phyloP scores from a whole-genome alignment of 1,284 basidiomycete genomes.

The Exobasidium cylindrosporum region DNA sequence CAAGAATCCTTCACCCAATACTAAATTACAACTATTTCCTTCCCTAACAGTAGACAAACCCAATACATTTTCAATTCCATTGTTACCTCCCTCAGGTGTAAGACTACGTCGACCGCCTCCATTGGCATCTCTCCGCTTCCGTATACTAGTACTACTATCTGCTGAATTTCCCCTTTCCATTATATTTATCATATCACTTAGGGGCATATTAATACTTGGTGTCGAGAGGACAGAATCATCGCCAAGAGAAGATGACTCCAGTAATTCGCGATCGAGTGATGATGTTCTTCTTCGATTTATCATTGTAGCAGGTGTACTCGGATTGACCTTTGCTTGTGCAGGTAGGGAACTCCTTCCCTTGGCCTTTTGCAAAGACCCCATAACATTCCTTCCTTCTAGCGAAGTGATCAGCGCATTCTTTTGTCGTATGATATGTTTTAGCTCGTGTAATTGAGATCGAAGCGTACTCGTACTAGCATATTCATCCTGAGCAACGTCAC shows the following conservation, averaged over 20 bases:
- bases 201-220: not conserved
- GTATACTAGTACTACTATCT: slow-evolving; percentile 12
- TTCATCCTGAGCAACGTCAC: not conserved
- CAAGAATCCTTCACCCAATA: slow-evolving; percentile 4
- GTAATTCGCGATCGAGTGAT: not conserved
- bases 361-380: not conserved
- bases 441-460: slow-evolving; percentile 21
- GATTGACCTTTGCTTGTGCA: not conserved
- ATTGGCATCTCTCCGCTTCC: slow-evolving; percentile 16
- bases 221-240: not conserved
- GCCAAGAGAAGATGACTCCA: not conserved
- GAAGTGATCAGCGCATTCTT: slow-evolving; percentile 22
- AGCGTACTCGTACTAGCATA: not conserved
- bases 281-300: not conserved
- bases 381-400: slow-evolving; percentile 12
- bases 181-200: not conserved
- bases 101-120: not conserved
- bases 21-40: not conserved
- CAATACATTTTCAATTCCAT: not conserved
- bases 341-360: not conserved
- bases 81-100: slow-evolving; percentile 11
- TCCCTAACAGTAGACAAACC: slow-evolving; percentile 7
- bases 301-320: not conserved
- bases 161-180: slow-evolving; percentile 3
- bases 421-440: slow-evolving; percentile 21